Base-by-base conservation (phyloP, 352 stramenopile genomes). In the Globisporangium nunn region DNA sequence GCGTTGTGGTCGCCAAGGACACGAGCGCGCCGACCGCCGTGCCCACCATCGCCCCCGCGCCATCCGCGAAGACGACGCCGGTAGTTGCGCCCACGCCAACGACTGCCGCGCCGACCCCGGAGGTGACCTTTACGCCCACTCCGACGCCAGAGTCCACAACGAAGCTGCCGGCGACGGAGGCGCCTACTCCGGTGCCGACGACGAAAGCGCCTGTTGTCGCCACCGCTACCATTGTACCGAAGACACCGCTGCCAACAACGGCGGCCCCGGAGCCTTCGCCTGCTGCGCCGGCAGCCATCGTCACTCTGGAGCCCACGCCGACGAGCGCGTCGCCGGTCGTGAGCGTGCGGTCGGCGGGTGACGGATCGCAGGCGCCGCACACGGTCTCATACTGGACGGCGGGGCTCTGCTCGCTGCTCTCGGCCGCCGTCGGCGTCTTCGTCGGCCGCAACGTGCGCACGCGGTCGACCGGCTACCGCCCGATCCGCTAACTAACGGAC, bases 371-470 rank as follows among this genome's bases (percentile, higher is more conserved):
- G 12, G 62, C 5, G 43, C 1, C 50, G 11, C 31, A 61, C 40
- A 59, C 63, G 23, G 64, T 87, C 12, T 85, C 74, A 53, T 82
- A 82, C 67, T 72, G 71, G 49, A 67, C 67, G 11, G 78, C 77
- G 3, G 72, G 61, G n/a, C 58, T 87, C 12, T 61, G 85, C 7
- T 66, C 78, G 50, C 60, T 83, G 15, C 56, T 85, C 15, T 74
- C 77, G 23, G 64, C 59, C 35, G 68, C 69, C 5, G 60, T 72
- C 17, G 77, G 77, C 28, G 63, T 87, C 37, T 70, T 84, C 55
- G 64, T 87, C 44, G 77, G 77, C 28, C 75, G 74, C 65, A 48
- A 78, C 74, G 62, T 85, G 67, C 45, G 71, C 79, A 49, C 70
- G 74, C 6, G 61, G 52, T 78, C 72, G 58, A 56, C 78, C 8